Percentiles rank a stretch among this genome's conserved stretches.
phyloP scores from a whole-genome alignment of 1,284 basidiomycete genomes.

The Afroboletus lepidellus region DNA sequence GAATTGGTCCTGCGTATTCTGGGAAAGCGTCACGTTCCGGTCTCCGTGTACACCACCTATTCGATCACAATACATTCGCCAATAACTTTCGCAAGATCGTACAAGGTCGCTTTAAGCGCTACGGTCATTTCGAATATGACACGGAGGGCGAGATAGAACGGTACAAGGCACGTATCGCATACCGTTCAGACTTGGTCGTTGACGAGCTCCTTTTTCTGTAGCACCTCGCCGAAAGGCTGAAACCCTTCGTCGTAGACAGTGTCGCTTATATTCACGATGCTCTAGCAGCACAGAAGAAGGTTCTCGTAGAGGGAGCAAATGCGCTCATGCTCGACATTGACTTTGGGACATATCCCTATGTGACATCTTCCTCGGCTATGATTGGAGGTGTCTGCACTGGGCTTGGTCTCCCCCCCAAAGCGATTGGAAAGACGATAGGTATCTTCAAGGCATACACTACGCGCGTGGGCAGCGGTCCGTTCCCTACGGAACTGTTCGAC shows the following conservation, averaged over 20 bases:
- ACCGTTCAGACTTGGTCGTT: background rate
- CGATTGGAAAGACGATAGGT: slow-evolving; percentile 84
- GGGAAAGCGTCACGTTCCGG: slow-evolving; percentile 97
- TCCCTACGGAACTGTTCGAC: slow-evolving; percentile 94
- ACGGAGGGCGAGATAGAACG: slow-evolving; percentile 94
- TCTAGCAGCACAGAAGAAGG: slow-evolving; percentile 69
- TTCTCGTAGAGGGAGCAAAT: slow-evolving; percentile 97
- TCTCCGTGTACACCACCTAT: slow-evolving; percentile 94
- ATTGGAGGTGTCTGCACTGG: slow-evolving; percentile 97
- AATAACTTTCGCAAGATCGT: slow-evolving; percentile 94
- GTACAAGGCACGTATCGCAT: slow-evolving; percentile 65
- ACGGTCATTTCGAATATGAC: slow-evolving; percentile 98
- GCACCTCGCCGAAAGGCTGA: slow-evolving; percentile 83
- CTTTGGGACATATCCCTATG: slow-evolving; percentile 96
- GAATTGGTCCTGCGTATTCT: slow-evolving; percentile 98
- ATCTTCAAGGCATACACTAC: slow-evolving; percentile 99
- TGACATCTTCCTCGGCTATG: slow-evolving; percentile 90
- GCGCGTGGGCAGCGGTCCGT: slow-evolving; percentile 94
- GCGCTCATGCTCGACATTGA: slow-evolving; percentile 98
- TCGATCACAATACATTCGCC: slow-evolving; percentile 86
- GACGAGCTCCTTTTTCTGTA: slow-evolving; percentile 31
- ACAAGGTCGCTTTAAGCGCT: slow-evolving; percentile 96
- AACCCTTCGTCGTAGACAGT: slow-evolving; percentile 88
- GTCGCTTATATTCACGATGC: slow-evolving; percentile 85
- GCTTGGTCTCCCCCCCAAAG: slow-evolving; percentile 88